These are phyloP conservation scores for Leccinum subgranulosum DNA, from an alignment of 768 basidiomycete genomes.

Conservation along the genomic window DNA sequence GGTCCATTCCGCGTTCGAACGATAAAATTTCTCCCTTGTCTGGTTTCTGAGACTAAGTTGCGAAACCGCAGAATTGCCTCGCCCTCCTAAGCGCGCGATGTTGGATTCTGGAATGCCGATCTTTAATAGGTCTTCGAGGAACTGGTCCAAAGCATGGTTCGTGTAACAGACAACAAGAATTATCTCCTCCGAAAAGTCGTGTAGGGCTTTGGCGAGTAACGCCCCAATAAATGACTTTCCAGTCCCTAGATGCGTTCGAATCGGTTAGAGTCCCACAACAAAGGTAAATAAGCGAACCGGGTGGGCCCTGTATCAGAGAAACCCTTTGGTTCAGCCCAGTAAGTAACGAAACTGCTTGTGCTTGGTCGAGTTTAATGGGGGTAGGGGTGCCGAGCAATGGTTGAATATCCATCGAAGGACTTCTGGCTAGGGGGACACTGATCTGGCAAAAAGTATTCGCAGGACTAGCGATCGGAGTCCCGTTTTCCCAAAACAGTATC, in stretches of 20 bases:
- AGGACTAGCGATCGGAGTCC: conserved; percentile 12
- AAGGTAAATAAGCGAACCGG: conserved; percentile 43
- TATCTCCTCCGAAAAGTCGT: conserved; percentile 41
- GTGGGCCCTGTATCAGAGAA: conserved; percentile 68
- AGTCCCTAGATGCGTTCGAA: conserved; percentile 43
- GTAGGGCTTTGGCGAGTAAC: conserved; percentile 55
- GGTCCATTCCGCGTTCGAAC: conserved; percentile 36
- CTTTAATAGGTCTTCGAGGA: conserved; percentile 57
- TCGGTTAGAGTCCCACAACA: neutral
- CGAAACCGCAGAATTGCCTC: conserved; percentile 47
- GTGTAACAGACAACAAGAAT: conserved; percentile 72
- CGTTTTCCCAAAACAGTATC: conserved; percentile 51
- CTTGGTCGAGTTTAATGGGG: conserved; percentile 46
- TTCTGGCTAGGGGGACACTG: conserved; percentile 27
- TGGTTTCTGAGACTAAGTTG: conserved; percentile 45
- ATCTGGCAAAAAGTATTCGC: conserved; percentile 9
- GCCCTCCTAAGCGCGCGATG: conserved; percentile 57
- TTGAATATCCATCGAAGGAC: conserved; percentile 42
- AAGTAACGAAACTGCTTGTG: conserved; percentile 46
- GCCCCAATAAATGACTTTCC: conserved; percentile 74
- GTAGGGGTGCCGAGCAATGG: conserved; percentile 35
- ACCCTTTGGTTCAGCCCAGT: conserved; percentile 54
- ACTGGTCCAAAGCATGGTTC: conserved; percentile 70
- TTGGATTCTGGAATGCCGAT: conserved; percentile 49
- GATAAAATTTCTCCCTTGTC: conserved; percentile 13